phyloP scores from a whole-genome alignment of 352 stramenopile genomes.

The Phytopythium boreale region DNA sequence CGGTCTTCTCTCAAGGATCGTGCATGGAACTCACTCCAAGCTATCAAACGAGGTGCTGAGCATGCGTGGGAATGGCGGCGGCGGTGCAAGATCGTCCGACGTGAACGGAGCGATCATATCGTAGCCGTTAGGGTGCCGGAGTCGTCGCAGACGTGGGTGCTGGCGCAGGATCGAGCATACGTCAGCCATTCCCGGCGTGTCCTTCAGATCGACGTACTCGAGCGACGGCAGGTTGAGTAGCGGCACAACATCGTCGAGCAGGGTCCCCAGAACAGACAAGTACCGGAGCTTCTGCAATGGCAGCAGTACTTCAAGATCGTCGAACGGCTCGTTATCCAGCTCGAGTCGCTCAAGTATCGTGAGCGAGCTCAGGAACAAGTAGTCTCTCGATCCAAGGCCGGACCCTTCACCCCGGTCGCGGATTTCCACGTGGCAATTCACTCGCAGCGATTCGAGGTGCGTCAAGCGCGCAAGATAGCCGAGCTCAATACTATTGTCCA shows the following conservation, averaged over 20 bases:
- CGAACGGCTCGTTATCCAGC: background rate
- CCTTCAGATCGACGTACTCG: background rate
- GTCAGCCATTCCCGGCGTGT: background rate
- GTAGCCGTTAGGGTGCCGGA: background rate
- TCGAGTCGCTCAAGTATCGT: background rate
- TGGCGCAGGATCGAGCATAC: background rate
- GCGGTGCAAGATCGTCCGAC: background rate
- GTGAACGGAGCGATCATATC: background rate
- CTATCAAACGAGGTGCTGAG: background rate
- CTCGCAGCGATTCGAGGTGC: background rate
- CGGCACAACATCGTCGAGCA: background rate
- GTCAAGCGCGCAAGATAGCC: background rate
- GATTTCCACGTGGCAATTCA: background rate
- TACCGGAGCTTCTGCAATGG: background rate
- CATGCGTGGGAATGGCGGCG: background rate
- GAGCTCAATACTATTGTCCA: background rate
- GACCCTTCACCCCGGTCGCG: too few species aligned
- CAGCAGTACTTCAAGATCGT: background rate
- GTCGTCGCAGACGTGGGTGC: background rate
- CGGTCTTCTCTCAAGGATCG: background rate
- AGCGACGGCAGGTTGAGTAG: background rate
- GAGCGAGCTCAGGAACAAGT: background rate
- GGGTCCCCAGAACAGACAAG: background rate
- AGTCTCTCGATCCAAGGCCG: background rate
- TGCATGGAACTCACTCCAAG: background rate